A percentile compares a stretch with the other conserved stretches of the same genome.
These are phyloP conservation scores for Actinomortierella wolfii DNA, from an alignment of 371 early-diverging fungal genomes.

Conservation along the genomic window DNA sequence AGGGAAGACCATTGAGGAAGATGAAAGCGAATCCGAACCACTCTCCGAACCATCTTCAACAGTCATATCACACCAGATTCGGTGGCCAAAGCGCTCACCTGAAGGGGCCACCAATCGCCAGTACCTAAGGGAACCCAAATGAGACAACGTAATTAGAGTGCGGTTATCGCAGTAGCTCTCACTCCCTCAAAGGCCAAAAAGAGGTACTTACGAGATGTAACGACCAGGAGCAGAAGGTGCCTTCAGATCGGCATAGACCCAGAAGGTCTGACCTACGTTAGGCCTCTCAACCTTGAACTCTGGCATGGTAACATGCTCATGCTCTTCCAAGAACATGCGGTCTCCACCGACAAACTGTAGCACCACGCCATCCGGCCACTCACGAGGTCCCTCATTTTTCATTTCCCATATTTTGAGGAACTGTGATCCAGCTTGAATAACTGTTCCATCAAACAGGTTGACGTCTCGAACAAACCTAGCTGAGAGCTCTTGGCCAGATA, in stretches of 20 bases:
- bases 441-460: conserved; percentile 69
- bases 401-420: conserved; percentile 78
- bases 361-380: conserved; percentile 68
- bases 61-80: conserved; percentile 66
- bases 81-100: conserved; percentile 69
- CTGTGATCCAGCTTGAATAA: conserved; percentile 50
- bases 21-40: conserved; percentile 26
- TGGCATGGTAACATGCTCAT: conserved; percentile 16
- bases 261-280: conserved; percentile 55
- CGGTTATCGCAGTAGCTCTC: too few species aligned
- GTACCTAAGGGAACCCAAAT: conserved; percentile 37
- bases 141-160: too few species aligned
- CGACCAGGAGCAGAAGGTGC: conserved; percentile 67
- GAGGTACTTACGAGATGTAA: conserved; percentile 51
- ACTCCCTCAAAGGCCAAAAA: too few species aligned
- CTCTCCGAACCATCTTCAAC: conserved; percentile 49
- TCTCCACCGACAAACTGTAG: conserved; percentile 63
- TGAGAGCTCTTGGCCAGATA: not conserved
- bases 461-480: conserved; percentile 70
- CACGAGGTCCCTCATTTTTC: conserved; percentile 60
- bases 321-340: conserved; percentile 44
- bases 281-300: conserved; percentile 53
- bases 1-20: conserved; percentile 49
- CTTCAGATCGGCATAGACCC: conserved; percentile 64
- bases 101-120: conserved; percentile 67